Base-by-base conservation (phyloP, 768 basidiomycete genomes). In the Lentinula sp. region DNA sequence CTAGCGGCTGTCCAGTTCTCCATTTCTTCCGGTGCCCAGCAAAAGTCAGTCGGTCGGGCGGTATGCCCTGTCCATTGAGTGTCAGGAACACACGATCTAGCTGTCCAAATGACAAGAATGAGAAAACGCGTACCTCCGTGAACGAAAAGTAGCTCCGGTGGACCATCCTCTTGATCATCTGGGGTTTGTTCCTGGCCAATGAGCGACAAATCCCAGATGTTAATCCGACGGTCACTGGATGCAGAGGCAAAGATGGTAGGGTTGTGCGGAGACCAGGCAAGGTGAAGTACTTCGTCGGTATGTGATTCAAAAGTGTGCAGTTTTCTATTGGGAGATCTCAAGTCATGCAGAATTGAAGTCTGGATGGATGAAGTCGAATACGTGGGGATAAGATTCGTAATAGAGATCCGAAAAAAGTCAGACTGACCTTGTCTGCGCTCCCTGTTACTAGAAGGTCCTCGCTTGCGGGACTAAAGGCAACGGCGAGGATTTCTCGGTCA, bases 121-220 rank as follows among this genome's bases (percentile, higher is more conserved):
- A 8, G 58, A 28, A 5, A 62, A 65, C 84, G 63, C 84, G 63
- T 77, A 85, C 90, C 97, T 66, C 97, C 97, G 66, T 99, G 97
- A 51, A 98, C 84, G 73, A 99, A 99, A 65, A 98, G 74, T 61
- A 98, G 75, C 72, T 99, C 97, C 1, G 97, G 97, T 15, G 97
- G 95, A 1, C 97, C 97, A 68, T 99, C 97, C 71, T 99, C 97
- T 61, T 94, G 91, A 69, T 99, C 97, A 65, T 99, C 97, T 3
- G 96, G 97, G 1, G 93, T 92, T 73, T 99, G 97, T 71, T 99
- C 97, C 43, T 89, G 83, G 0, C 97, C 97, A 63, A 98, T 96
- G 62, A 89, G 83, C 23, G 85, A 81, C 61, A 98, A 72, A 75
- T 99, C 95, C 97, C 97, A 99, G 52, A 98, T 78, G 67, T 97